Base-by-base conservation (phyloP, 2,329 filamentous ascomycete species). In the Colletotrichum graminicola region DNA sequence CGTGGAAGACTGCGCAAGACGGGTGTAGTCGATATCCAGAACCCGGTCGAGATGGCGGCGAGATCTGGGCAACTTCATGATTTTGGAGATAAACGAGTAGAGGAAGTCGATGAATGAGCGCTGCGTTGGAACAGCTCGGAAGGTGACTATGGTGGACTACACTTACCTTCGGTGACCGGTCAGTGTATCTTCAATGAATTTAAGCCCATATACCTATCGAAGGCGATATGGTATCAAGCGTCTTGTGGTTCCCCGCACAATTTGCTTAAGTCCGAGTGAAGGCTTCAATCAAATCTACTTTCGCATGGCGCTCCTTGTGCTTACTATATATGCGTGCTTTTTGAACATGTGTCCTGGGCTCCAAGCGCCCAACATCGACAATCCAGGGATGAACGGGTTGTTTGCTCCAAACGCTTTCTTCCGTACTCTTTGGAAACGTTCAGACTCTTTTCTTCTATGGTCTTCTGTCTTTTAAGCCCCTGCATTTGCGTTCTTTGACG, bases 11-110 rank as follows among this genome's bases (percentile, higher is more conserved):
- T 96, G 54, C 93, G 89, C 78, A 89, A 88, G 73, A 96, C 91
- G 14, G 94, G 94, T 3, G 86, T 97, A 6, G 85, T 97, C 41
- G 86, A 92, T 74, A 90, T 96, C 18, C 87, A 94, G 80, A 97
- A 97, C 78, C 94, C 94, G 0, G 90, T 97, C 2, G 88, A 90
- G 68, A 85, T 89, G 76, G 93, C 93, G 0, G 82, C 90, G 67
- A 88, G 89, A 56, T 89, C 92, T 74, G 94, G 93, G 0, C 84
- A 91, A 64, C 90, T 95, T 64, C 86, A 94, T 77, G 91, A 95
- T 76, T 78, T 95, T 51, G 83, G 86, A 21, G 88, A 90, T 65
- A 88, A 90, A 71, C 81, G 81, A 26, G 79, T 83, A 16, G 83
- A 84, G 52, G 82, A 85, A 65, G 71, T 84, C 64, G 83, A 85